Evolutionary conservation across 345 rosid species (phyloP).

Genomic region (Stellera chamaejasme): DNA sequence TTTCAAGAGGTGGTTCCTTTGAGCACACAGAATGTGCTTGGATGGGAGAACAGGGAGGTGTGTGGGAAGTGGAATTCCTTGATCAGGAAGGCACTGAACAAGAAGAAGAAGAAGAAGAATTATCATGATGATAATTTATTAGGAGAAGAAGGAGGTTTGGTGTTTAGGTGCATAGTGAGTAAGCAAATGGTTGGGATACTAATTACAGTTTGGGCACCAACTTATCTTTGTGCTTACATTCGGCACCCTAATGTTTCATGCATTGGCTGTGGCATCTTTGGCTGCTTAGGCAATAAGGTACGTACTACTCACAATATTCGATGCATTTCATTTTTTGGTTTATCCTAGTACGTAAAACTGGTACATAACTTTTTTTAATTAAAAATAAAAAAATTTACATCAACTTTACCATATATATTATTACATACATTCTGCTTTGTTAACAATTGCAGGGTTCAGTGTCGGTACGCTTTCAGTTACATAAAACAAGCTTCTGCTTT

Average conservation of each 20-base stretch:
- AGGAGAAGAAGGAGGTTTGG: slow-evolving; percentile 2
- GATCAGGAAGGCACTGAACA: slow-evolving; percentile 53
- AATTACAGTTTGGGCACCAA: slow-evolving; percentile 60
- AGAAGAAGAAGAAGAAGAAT: slow-evolving; percentile 4
- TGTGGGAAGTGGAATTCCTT: slow-evolving; percentile 59
- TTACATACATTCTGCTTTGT: too few species aligned
- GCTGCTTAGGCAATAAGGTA: slow-evolving; percentile 85
- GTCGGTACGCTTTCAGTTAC: slow-evolving; percentile 55
- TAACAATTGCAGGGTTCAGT: slow-evolving; percentile 56
- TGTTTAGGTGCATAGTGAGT: slow-evolving; percentile 48
- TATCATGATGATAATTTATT: slow-evolving; percentile 10
- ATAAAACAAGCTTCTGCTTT: slow-evolving; percentile 79
- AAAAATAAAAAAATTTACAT: too few species aligned
- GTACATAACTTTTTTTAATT: too few species aligned
- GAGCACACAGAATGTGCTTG: slow-evolving; percentile 50
- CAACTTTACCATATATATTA: background rate
- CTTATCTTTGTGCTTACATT: slow-evolving; percentile 40
- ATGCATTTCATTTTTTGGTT: background rate
- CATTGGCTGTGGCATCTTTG: slow-evolving; percentile 76
- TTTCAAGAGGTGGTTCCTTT: slow-evolving; percentile 82
- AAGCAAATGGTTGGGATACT: slow-evolving; percentile 83
- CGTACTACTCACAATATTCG: too few species aligned
- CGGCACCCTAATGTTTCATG: slow-evolving; percentile 56
- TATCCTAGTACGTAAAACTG: too few species aligned
- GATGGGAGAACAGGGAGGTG: slow-evolving; percentile 42